phyloP scores from a whole-genome alignment of 2,329 filamentous ascomycete genomes.

The Albophoma yamanashiensis region DNA sequence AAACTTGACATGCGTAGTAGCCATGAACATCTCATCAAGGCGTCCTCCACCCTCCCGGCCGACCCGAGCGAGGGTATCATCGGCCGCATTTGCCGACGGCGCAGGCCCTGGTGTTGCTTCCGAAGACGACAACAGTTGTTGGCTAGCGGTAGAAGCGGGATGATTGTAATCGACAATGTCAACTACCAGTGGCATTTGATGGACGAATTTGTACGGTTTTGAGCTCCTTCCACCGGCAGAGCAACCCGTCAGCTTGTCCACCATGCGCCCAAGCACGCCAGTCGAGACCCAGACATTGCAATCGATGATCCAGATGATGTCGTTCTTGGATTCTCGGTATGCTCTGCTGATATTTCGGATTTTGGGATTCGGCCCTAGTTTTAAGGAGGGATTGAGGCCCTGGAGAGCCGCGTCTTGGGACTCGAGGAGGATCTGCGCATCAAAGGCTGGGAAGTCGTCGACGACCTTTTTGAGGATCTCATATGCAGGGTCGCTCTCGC shows the following conservation, averaged over 20 bases:
- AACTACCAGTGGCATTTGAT: conserved; percentile 84
- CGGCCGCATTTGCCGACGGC: conserved; percentile 8
- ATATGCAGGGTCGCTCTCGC: conserved; percentile 64
- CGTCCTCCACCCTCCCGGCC: conserved; percentile 57
- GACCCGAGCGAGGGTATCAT: conserved; percentile 17
- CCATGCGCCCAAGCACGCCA: conserved; percentile 76
- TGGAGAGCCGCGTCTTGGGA: conserved; percentile 66
- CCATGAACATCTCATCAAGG: conserved; percentile 90
- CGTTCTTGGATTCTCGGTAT: conserved; percentile 77
- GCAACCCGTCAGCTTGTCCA: conserved; percentile 72
- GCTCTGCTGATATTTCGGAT: conserved; percentile 92
- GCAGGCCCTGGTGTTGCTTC: conserved; percentile 19
- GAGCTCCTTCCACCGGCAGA: conserved; percentile 30
- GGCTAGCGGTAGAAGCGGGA: conserved; percentile 9
- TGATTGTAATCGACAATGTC: conserved; percentile 42
- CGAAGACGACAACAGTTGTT: conserved; percentile 21
- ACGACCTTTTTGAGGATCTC: conserved; percentile 63
- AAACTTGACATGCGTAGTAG: conserved; percentile 90
- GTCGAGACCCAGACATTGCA: conserved; percentile 89
- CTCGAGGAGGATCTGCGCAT: conserved; percentile 69
- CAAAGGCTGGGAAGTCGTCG: conserved; percentile 58
- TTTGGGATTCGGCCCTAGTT: conserved; percentile 93
- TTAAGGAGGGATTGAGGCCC: conserved; percentile 35
- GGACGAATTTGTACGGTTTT: conserved; percentile 78
- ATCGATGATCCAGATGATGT: conserved; percentile 90